phyloP scores from a whole-genome alignment of 2,329 filamentous ascomycete genomes.

The Ophiocordyceps robertsii region DNA sequence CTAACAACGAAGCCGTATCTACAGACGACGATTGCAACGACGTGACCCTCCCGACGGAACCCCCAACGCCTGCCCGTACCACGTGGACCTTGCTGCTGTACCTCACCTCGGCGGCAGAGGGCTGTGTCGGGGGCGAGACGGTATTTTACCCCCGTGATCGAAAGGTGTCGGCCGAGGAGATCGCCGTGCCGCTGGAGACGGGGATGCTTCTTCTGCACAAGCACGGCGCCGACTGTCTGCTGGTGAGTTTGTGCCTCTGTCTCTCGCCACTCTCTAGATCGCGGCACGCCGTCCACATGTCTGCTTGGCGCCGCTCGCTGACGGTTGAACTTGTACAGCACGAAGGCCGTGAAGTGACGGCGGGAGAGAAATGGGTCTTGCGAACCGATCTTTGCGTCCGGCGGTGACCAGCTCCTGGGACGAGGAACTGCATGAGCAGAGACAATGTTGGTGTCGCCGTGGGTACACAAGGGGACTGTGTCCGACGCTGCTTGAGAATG shows the following conservation, averaged over 20 bases:
- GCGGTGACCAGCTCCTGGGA: constrained; percentile 20
- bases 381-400: constrained; percentile 67
- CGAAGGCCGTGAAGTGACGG: constrained; percentile 65
- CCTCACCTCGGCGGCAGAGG: constrained; percentile 60
- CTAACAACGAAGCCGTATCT: neutral
- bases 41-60: constrained; percentile 36
- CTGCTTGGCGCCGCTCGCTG: constrained; percentile 9
- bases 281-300: too few species aligned
- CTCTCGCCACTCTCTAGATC: too few species aligned
- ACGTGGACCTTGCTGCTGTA: constrained; percentile 91
- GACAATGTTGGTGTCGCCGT: too few species aligned
- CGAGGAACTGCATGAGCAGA: neutral
- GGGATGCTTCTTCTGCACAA: constrained; percentile 79
- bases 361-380: constrained; percentile 85
- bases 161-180: constrained; percentile 43
- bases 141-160: constrained; percentile 72
- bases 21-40: constrained; percentile 79
- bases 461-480: neutral
- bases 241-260: constrained; percentile 33
- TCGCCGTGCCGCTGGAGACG: constrained; percentile 63
- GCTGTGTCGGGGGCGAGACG: constrained; percentile 76
- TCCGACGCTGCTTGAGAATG: too few species aligned
- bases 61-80: constrained; percentile 33
- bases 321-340: constrained; percentile 33
- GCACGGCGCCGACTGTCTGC: constrained; percentile 77